Base-by-base conservation (phyloP, 495 filamentous ascomycete species). In the Xylaria nigripes region DNA sequence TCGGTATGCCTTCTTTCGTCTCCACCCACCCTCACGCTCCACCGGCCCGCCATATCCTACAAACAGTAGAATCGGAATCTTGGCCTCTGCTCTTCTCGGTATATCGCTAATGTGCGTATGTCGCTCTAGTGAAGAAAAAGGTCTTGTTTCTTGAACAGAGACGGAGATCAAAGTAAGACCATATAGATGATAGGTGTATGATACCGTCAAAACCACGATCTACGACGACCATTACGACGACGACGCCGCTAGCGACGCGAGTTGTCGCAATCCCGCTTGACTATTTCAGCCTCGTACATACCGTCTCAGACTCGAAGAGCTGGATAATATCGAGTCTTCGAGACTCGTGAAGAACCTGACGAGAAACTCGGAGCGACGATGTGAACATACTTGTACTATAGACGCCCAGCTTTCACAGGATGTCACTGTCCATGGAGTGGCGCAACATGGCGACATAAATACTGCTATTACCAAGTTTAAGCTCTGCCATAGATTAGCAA, bases 81-180 rank as follows among this genome's bases (percentile, higher is more conserved):
- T 6, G 43, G 2, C 43, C 12, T 38, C 38, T 7, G 13, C 12
- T 22, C 4, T 19, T 16, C 10, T 29, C 13, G 22, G 5, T 25
- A n/a, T 27, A 5, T 5, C 36, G 22, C 53, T 49, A 25, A 55
- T 21, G 29, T 27, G 38, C 9, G n/a, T 2, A 13, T 21, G 21
- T 12, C 25, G 29, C 4, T 51, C 16, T 57, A 89, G 86, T 89
- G n/a, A 77, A 82, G 51, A 90, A 89, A 74, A 81, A 91, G 74
- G 91, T 96, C 41, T 78, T 96, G 3, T 96, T 96, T 71, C 79
- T 95, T 24, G 91, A 96, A 72, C 83, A 87, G 72, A 94, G 92
- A 60, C 84, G 86, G 49, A 75, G 65, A 60, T 61, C 58, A 24
- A 74, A 63, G 60, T 70, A 64, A 40, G 52, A 54, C 15, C 15